Conservation (phyloP, 2,329 filamentous ascomycete species). For the Colletotrichum cuscutae region DNA sequence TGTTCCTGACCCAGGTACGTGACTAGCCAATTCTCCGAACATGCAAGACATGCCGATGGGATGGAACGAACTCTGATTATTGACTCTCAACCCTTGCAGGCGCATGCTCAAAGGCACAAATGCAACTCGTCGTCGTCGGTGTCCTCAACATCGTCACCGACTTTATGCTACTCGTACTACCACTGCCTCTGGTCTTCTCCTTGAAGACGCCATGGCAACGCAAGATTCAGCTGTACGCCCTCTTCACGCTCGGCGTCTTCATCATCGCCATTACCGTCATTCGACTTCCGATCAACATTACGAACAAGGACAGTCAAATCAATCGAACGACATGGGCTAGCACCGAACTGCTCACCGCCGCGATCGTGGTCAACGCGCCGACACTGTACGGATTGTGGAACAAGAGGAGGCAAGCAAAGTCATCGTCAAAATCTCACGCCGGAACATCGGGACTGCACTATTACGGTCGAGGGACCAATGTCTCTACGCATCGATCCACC, state of each 20-base stretch:
- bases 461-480: slow-evolving; percentile 19
- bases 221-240: slow-evolving; percentile 44
- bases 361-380: slow-evolving; percentile 49
- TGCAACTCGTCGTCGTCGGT: slow-evolving; percentile 46
- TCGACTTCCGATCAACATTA: slow-evolving; percentile 49
- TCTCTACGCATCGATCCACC: slow-evolving; percentile 26
- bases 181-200: slow-evolving; percentile 43
- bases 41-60: neutral
- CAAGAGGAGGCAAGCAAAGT: slow-evolving; percentile 37
- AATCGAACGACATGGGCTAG: slow-evolving; percentile 51
- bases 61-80: neutral
- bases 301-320: slow-evolving; percentile 46
- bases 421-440: slow-evolving; percentile 35
- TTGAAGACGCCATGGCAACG: slow-evolving; percentile 42
- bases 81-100: slow-evolving; percentile 27
- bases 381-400: slow-evolving; percentile 49
- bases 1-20: slow-evolving; percentile 49
- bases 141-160: slow-evolving; percentile 47
- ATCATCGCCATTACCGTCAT: slow-evolving; percentile 52
- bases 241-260: slow-evolving; percentile 51
- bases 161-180: slow-evolving; percentile 42
- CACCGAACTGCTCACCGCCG: slow-evolving; percentile 44
- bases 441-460: slow-evolving; percentile 22
- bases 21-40: neutral
- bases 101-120: slow-evolving; percentile 42